A percentile compares a stretch with the other conserved stretches of the same genome.
Conservation (phyloP, 1,139 yeast species). For the Nakaseomyces uthaithaninus region DNA sequence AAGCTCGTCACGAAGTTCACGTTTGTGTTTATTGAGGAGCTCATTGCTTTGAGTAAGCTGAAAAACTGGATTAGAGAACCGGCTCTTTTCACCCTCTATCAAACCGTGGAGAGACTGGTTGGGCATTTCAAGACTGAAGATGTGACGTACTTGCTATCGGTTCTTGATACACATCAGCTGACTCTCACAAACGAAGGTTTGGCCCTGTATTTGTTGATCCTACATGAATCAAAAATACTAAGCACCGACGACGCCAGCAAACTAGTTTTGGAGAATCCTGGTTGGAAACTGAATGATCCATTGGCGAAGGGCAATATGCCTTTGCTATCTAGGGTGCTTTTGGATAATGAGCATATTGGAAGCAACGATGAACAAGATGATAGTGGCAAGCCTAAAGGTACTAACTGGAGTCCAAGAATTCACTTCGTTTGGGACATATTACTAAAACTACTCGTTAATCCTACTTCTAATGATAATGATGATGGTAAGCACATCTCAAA, state of each 20-base stretch:
- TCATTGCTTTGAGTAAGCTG: slow-evolving; percentile 51
- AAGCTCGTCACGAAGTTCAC: slow-evolving; percentile 31
- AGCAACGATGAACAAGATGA: slow-evolving; percentile 34
- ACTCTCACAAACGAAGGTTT: slow-evolving; percentile 72
- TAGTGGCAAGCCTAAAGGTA: slow-evolving; percentile 38
- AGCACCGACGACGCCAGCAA: slow-evolving; percentile 25
- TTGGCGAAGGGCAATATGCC: slow-evolving; percentile 58
- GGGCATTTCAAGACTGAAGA: slow-evolving; percentile 27
- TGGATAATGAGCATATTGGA: slow-evolving; percentile 42
- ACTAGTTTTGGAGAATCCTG: slow-evolving; percentile 23
- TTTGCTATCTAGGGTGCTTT: slow-evolving; percentile 53
- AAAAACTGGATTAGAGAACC: slow-evolving; percentile 89
- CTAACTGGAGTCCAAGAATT: slow-evolving; percentile 68
- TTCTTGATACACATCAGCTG: slow-evolving; percentile 47
- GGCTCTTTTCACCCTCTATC: slow-evolving; percentile 60
- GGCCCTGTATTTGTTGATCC: slow-evolving; percentile 55
- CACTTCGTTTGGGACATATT: slow-evolving; percentile 82
- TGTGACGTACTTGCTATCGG: slow-evolving; percentile 32
- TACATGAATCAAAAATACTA: slow-evolving; percentile 11
- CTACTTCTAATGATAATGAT: slow-evolving; percentile 17
- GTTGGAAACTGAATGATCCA: slow-evolving; percentile 73
- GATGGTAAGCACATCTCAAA: slow-evolving; percentile 31
- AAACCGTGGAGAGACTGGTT: slow-evolving; percentile 37
- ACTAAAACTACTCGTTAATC: slow-evolving; percentile 34
- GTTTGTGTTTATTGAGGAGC: slow-evolving; percentile 36